These are phyloP conservation scores for Gracilaria domingensis DNA, from an alignment of 23 red algal genomes.

Conservation along the genomic window DNA sequence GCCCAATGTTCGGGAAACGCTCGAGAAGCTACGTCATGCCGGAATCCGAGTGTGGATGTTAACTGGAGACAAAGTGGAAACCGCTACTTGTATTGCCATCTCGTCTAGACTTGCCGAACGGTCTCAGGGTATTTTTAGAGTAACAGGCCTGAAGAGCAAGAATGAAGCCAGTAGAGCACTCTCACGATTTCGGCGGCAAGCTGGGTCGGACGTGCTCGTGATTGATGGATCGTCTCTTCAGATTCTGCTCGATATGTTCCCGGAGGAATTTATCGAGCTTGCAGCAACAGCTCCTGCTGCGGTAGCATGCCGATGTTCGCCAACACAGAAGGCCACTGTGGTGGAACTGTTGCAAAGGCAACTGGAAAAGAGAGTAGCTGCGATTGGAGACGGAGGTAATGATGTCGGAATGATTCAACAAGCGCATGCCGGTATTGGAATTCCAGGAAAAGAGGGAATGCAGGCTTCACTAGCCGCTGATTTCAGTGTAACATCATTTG, in stretches of 20 bases:
- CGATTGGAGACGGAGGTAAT: conserved; percentile 99
- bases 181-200: conserved; percentile 71
- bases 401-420: conserved; percentile 96
- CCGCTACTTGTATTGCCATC: conserved; percentile 89
- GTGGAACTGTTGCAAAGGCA: conserved; percentile 77
- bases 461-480: conserved; percentile 95
- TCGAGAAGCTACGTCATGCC: conserved; percentile 94
- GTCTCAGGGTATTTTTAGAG: conserved; percentile 79
- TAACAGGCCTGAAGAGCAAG: conserved; percentile 79
- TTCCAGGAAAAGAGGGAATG: conserved; percentile 97
- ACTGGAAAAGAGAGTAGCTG: conserved; percentile 77
- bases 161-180: conserved; percentile 82
- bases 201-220: conserved; percentile 79
- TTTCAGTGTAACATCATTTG: conserved; percentile 88
- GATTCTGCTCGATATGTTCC: conserved; percentile 82
- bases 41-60: conserved; percentile 98
- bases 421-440: conserved; percentile 97
- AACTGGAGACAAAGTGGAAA: conserved; percentile 99
- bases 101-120: conserved; percentile 86
- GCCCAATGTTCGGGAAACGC: conserved; percentile 77
- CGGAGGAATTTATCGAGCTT: conserved; percentile 85
- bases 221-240: conserved; percentile 91
- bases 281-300: conserved; percentile 83
- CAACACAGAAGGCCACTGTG: conserved; percentile 91
- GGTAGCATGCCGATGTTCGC: conserved; percentile 95